Base-by-base conservation (phyloP, 257 asterid species). In the Handroanthus guayacan region DNA sequence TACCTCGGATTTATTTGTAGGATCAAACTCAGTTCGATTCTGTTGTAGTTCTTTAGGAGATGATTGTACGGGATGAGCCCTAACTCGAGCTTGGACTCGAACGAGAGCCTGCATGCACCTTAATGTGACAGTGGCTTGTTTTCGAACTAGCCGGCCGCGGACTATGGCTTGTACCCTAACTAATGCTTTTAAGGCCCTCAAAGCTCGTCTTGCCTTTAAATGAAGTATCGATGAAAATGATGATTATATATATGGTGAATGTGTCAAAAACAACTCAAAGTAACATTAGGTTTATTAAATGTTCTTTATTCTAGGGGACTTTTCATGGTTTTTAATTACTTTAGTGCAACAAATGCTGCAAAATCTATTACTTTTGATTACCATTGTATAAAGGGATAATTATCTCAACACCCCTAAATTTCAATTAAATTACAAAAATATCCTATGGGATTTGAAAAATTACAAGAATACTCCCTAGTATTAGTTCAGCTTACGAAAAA, bases 131-230 rank as follows among this genome's bases (percentile, higher is more conserved):
- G 88, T 97, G 25, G 96, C 98, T 82, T 95, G 97, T 77, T 89
- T 91, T 71, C 99, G 84, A 5, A 95, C 96, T 0, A 85, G 80
- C 14, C 95, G 82, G 1, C 98, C 99, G 0, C 99, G 94, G 41
- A 95, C 93, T 56, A 93, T 87, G 3, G 99, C 98, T 85, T 95
- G 98, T 38, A 95, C 84, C 57, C 97, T 83, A n/a, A 95, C 99
- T 69, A 95, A 69, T 1, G 97, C 97, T 82, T 72, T 93, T 72
- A 95, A 64, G 13, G 99, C 99, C 86, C 95, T 87, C 71, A 95
- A 81, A 62, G 98, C 99, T 0, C 97, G 90, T 54, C 87, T 87
- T 11, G 99, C 99, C 99, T 95, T 64, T 75, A 69, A 69, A 75
- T 25, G 31, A 25, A 25, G 31, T 8, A 41, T 41, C 1, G 8